Evolutionary conservation across 371 early-diverging fungal species (phyloP), one percentile per base, ranked within the genome.

Genomic region (Nematocida sp.): DNA sequence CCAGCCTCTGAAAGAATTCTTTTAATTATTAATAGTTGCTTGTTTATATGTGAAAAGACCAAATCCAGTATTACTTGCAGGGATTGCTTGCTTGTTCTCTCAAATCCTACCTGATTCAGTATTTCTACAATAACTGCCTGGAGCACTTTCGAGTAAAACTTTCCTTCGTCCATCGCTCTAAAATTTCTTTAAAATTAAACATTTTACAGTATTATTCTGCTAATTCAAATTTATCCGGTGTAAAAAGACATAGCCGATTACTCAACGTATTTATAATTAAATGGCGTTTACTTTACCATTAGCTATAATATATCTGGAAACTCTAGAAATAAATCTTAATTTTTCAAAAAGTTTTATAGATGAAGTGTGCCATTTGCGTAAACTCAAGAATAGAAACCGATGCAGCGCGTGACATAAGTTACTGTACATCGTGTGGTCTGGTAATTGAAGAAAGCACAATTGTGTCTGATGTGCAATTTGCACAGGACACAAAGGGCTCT

Each of bases 401-500:
- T 66, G 80, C 60, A 55, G 71, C 84, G 9, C 55, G 83, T 9
- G 88, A 86, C 33, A 78, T 72, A 44, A 66, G 83, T 15, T 88
- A 85, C 72, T 88, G 88, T 80, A 85, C 78, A 7, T 50, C 62
- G n/a, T 88, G 88, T 83, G 88, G 88, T 15, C 84, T 86, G 72
- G 95, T 98, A n/a, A 83, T 93, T 62, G 96, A 96, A 87, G 95
- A 97, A 83, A 94, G 94, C 86, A 89, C 91, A 25, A 94, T 97
- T 73, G 94, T 95, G 15, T 86, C 93, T 1, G 94, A 96, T 86
- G 91, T 97, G 42, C 90, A 93, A 2, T 98, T 98, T 88, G 90
- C 90, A 47, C 95, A 96, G 86, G 88, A 80, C 33, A 89, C 76
- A n/a, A 75, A 81, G 2, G 70, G 62, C 18, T 74, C 82, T 56